These are phyloP conservation scores for Eruca vesicaria DNA, from an alignment of 441 rosid genomes.

Conservation along the genomic window DNA sequence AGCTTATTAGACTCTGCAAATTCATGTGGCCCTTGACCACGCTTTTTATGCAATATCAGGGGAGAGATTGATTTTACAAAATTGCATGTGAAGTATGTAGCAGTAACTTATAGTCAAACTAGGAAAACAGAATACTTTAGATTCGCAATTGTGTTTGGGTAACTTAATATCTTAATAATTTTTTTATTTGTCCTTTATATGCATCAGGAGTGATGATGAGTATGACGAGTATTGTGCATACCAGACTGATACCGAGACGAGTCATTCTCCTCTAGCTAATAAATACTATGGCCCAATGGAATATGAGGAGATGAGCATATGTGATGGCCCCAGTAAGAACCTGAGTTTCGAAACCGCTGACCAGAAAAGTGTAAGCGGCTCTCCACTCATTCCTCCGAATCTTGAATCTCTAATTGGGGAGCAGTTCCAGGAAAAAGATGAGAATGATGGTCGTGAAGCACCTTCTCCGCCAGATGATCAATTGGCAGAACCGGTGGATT, in stretches of 20 bases:
- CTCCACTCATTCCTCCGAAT: slow-evolving; percentile 45
- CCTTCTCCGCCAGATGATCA: slow-evolving; percentile 54
- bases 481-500: slow-evolving; percentile 73
- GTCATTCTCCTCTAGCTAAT: slow-evolving; percentile 49
- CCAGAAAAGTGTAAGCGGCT: slow-evolving; percentile 56
- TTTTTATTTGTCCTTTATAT: slow-evolving; percentile 12
- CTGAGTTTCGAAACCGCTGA: slow-evolving; percentile 47
- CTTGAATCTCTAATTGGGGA: slow-evolving; percentile 52
- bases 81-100: too few relatives aligned
- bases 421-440: slow-evolving; percentile 53
- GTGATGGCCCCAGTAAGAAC: slow-evolving; percentile 46
- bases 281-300: slow-evolving; percentile 53
- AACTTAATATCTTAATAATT: slow-evolving; percentile 20
- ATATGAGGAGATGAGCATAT: slow-evolving; percentile 52
- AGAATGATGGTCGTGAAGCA: slow-evolving; percentile 53
- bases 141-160: slow-evolving; percentile 2
- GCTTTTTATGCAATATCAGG: not conserved
- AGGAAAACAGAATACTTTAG: not conserved
- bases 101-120: too few relatives aligned
- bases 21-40: slow-evolving; percentile 21
- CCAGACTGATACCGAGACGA: slow-evolving; percentile 55
- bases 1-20: slow-evolving; percentile 9
- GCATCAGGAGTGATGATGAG: slow-evolving; percentile 74
- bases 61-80: too few relatives aligned
- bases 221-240: slow-evolving; percentile 58